Base-by-base conservation (phyloP, 2,329 filamentous ascomycete genomes). In the Trichoderma breve region DNA sequence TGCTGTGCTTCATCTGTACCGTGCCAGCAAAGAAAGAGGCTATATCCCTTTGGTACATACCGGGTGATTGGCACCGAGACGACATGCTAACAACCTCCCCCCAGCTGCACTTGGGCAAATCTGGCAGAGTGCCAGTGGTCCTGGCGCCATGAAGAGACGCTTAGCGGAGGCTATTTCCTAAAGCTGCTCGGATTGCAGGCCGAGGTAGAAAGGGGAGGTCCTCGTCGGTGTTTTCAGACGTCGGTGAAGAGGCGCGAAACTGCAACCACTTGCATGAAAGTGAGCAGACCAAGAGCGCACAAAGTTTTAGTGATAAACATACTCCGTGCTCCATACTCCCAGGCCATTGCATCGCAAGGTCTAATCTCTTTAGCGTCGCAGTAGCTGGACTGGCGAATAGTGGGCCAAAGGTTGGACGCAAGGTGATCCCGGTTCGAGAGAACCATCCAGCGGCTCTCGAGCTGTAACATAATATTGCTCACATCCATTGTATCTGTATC, bases 191-290 rank as follows among this genome's bases (percentile, higher is more conserved):
- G 55, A 34, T 61, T 61, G 67, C 39, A 53, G 36, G 67, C 67
- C 39, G 57, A 70, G 28, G 39, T 28, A 43, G 51, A 39, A 53
- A 55, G 14, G 69, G 18, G 62, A 39, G 26, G 55, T 47, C 66
- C 66, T 58, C 55, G 28, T 51, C 30, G 26, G 62, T 34, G 36
- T 55, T 60, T 60, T 34, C n/a, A 65, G 58, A 60, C 66, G 60
- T 72, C 71, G 71, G 71, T 72, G 71, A 71, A 72, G 71, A 72
- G 26, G 18, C 53, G 64, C 43, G 51, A 72, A 70, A 34, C 63
- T 58, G 64, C 32, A 43, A 72, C 64, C 55, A 53, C 64, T 58
- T 69, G 70, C 70, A 72, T 72, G 24, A 60, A 68, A 55, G 65
- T 58, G 63, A 71, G 51, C 63, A 71, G 68, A 55, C 68, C 60